Evolutionary conservation across 352 stramenopile species (phyloP), one percentile per base, ranked within the genome.

Genomic region (Paralagenidium karlingii): DNA sequence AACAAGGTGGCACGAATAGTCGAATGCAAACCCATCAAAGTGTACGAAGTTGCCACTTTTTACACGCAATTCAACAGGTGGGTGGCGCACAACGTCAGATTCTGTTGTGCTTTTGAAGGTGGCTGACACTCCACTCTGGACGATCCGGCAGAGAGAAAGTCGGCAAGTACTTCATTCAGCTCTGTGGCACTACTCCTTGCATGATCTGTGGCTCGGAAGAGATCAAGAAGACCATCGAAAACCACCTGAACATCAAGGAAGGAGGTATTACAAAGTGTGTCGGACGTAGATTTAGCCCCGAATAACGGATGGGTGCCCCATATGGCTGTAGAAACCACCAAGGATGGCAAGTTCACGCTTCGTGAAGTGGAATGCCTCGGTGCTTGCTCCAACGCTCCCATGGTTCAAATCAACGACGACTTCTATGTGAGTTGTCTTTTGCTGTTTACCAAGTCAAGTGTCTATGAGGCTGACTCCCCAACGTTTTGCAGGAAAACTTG

Each of bases 391-490:
- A 99, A 99, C 74, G 96, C 96, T 8, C 96, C 96, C 38, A 99
- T 99, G 96, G 78, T 99, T 34, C 95, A 99, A 79, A 92, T 99
- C 55, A 99, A 98, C 67, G 94, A 99, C 69, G 94, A 98, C 70
- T 99, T 97, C 45, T 87, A 92, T 53, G 58, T 71, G 42, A 44
- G 51, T 64, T 4, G 3, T 18, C 15, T 37, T 40, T 49, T 30
- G 19, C 24, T 26, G 3, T 13, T 8, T 36, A 5, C 5, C 38
- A 27, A n/a, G 32, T 47, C 24, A 3, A 25, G 24, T n/a, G 13
- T 3, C 63, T 63, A 48, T 47, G 51, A 18, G 38, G 55, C 34
- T 16, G 24, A 19, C 33, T 25, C 19, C n/a, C 34, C 51, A 26
- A 48, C 29, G n/a, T 34, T 48, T 54, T 57, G 47, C 89, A 97